Base-by-base conservation (phyloP, 2,329 filamentous ascomycete species). In the Exophiala calicioides region DNA sequence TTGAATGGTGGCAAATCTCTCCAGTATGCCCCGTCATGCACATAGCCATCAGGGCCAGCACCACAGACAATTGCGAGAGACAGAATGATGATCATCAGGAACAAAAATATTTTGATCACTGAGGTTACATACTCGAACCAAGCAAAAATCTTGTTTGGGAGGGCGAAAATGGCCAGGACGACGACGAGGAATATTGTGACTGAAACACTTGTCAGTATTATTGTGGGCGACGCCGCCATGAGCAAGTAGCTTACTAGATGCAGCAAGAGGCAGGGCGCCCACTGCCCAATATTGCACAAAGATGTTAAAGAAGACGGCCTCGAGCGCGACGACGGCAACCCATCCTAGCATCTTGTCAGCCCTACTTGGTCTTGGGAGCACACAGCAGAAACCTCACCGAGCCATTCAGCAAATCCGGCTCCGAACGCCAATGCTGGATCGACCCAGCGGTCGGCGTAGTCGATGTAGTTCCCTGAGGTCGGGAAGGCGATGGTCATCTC, bases 401-500 rank as follows among this genome's bases (percentile, higher is more conserved):
- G 37, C 50, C 50, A 53, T 36, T 48, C 44, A 30, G 44, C 44
- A 40, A 43, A 52, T 1, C 67, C 68, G 30, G 66, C 66, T 3
- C 62, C 66, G 44, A 70, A 70, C 10, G 66, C 66, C 26, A 70
- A 50, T 8, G 68, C 63, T 8, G 65, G 64, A 52, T 69, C 66
- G 30, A 68, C 65, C 57, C 61, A 69, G 13, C 66, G 62, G 40
- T 67, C 64, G 12, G 65, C 65, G 48, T 65, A 68, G 44, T 68
- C 64, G 53, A 69, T 65, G 47, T 62, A 68, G 41, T 67, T 68
- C 2, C 66, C 65, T 15, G 66, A 65, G 2, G 60, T 61, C 2
- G 66, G 66, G 35, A 68, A 68, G 4, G 62, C 60, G 34, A 69
- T 66, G 1, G 66, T 68, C 66, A 69, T 68, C 44, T 69, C 67